Conservation (phyloP, 2,329 filamentous ascomycete genomes). For the Thelonectria discophora region DNA sequence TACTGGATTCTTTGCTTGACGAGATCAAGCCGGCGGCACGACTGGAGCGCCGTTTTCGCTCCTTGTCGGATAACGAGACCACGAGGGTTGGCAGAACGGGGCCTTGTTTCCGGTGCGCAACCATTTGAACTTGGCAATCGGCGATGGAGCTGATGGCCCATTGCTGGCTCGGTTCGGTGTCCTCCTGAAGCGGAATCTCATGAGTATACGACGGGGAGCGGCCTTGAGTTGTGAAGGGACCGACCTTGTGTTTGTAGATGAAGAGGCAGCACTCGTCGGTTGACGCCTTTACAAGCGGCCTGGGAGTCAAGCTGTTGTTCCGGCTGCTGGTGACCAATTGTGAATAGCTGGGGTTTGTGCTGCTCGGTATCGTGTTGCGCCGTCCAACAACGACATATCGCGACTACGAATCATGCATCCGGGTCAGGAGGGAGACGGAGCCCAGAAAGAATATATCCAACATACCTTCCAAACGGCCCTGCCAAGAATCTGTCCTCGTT, state of each 20-base stretch:
- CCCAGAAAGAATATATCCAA: slow-evolving; percentile 14
- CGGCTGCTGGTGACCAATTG: slow-evolving; percentile 52
- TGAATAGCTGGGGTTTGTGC: slow-evolving; percentile 50
- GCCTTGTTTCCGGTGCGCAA: slow-evolving; percentile 70
- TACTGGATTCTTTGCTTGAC: slow-evolving; percentile 58
- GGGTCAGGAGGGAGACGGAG: slow-evolving; percentile 16
- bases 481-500: slow-evolving; percentile 60
- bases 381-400: slow-evolving; percentile 67
- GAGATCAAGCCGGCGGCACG: slow-evolving; percentile 65
- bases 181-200: slow-evolving; percentile 49
- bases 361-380: slow-evolving; percentile 42
- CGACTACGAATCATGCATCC: slow-evolving; percentile 51
- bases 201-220: slow-evolving; percentile 14
- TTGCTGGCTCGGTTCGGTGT: slow-evolving; percentile 63
- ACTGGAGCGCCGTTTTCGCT: slow-evolving; percentile 71
- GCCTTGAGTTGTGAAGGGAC: slow-evolving; percentile 2
- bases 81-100: slow-evolving; percentile 67
- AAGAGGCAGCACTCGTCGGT: slow-evolving; percentile 59
- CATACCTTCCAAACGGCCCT: slow-evolving; percentile 63
- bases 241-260: slow-evolving; percentile 66
- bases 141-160: slow-evolving; percentile 61
- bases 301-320: slow-evolving; percentile 50
- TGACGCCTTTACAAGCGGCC: slow-evolving; percentile 45
- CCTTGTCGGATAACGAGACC: slow-evolving; percentile 66
- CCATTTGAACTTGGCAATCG: slow-evolving; percentile 66